A percentile compares a stretch with the other conserved stretches of the same genome.
Conservation (phyloP, 148 eudicot species). For the Chenopodium album region DNA sequence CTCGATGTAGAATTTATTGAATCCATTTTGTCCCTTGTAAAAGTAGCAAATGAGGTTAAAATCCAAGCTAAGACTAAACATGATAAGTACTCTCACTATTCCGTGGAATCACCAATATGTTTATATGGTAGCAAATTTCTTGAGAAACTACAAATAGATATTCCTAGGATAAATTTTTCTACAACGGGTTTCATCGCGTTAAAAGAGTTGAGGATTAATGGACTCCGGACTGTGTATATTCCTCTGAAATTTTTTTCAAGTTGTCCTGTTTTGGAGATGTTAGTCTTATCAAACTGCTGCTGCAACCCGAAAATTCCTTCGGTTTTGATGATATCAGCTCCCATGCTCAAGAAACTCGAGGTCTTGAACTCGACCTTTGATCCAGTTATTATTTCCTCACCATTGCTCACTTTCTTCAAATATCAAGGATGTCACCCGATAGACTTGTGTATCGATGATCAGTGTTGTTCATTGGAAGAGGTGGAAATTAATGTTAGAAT, state of each 20-base stretch:
- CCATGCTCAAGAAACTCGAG: background rate
- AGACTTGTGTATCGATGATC: background rate
- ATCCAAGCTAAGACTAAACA: background rate
- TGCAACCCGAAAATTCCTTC: background rate
- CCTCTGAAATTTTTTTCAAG: background rate
- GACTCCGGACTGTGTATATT: no score
- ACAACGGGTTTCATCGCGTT: background rate
- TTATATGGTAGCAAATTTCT: background rate
- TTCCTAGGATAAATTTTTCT: background rate
- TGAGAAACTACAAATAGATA: background rate
- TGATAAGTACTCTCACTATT: background rate
- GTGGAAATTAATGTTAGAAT: background rate
- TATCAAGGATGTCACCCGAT: background rate
- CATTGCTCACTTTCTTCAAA: background rate
- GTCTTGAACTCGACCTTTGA: background rate
- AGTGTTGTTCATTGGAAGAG: background rate
- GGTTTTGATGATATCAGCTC: background rate
- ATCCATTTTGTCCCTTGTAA: no score
- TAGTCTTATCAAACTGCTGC: background rate
- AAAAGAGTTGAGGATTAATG: slow-evolving; percentile 6
- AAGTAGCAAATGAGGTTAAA: background rate
- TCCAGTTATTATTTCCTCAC: background rate
- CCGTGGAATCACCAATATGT: background rate
- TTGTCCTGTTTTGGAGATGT: background rate
- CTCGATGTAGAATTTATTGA: no score